Base-by-base conservation (phyloP, 768 basidiomycete species). In the Pholiota microspora region DNA sequence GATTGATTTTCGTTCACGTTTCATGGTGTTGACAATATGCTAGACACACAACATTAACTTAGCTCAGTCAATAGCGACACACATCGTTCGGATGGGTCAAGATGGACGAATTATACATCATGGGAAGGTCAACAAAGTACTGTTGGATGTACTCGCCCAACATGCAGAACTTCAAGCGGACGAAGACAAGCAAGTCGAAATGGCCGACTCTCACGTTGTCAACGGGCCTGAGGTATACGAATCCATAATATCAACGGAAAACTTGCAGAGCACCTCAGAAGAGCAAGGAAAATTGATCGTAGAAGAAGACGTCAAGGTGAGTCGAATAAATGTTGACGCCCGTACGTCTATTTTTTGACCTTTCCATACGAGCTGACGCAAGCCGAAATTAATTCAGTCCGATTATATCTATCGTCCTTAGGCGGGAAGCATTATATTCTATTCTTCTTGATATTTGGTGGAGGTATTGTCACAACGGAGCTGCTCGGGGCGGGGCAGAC, bases 251-350 rank as follows among this genome's bases (percentile, higher is more conserved):
- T 15, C 21, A 12, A 15, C 28, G 9, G 45, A 49, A 49, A 27
- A 13, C 9, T 60, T 61, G n/a, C 65, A 68, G n/a, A 62, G 61
- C 9, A 64, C 66, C 24, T 69, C 70, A 10, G 53, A 62, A 8
- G 55, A 46, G 31, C 74, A 73, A 44, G 84, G 85, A 1, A 84
- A 86, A 63, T 71, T 88, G 23, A 77, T 86, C 47, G 69, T 83
- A 9, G 77, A 76, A 0, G 86, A 89, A 61, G 86, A 89, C 61
- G 72, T 85, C 42, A 77, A 75, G 15, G 74, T 76, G 47, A 85
- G 86, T 0, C 81, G 80, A 55, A 77, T 88, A 25, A 78, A 42
- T 79, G 44, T 82, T 79, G 77, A 53, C 21, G 18, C 40, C 7
- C n/a, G 40, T 23, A 23, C 18, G 40, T 42, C 9, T 23, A 18